Evolutionary conservation across 2,329 filamentous ascomycete species (phyloP), one percentile per base, ranked within the genome.

Genomic region (Myriosclerotinia curreyana): DNA sequence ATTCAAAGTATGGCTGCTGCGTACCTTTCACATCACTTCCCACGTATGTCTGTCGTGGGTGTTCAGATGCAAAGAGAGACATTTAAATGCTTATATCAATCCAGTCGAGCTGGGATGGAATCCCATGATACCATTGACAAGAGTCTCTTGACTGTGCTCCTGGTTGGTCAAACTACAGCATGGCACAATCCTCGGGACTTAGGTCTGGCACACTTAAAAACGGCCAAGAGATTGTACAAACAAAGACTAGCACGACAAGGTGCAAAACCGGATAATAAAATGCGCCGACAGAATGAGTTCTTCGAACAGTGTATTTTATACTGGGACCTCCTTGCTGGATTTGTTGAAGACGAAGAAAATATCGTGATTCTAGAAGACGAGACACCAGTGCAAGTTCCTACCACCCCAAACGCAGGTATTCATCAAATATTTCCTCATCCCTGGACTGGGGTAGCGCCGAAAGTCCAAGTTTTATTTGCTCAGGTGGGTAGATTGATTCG

Each of bases 1-100:
- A 84, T 86, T 53, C 84, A 86, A 68, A 86, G 84, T 67, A 87
- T 87, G 84, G 83, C 84, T 1, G 83, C 84, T 11, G 84, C 84
- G 4, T 84, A 84, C 25, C 75, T 87, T 0, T 81, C 83, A 0
- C 83, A 85, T 70, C 77, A 83, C 62, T 84, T 83, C 63, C 83
- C 79, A 5, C 78, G 79, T 60, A 84, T 82, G 77, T 79, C 76
- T 31, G 77, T 75, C 11, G 77, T 80, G 34, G 83, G 80, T 7
- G 74, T 78, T 34, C 81, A 79, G 68, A 80, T 81, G 75, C 83
- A 81, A 65, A 76, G 77, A 61, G 71, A 73, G 42, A 69, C 71
- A 20, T 73, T 69, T 22, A 67, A 66, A 63, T 71, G 61, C 60
- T 62, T 72, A 5, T 73, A 72, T 63, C 82, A 84, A 69, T 81